Evolutionary conservation across 805 yeast genomes (phyloP), one percentile per base, ranked within the genome.

Genomic region (Blastobotrys muscicola): DNA sequence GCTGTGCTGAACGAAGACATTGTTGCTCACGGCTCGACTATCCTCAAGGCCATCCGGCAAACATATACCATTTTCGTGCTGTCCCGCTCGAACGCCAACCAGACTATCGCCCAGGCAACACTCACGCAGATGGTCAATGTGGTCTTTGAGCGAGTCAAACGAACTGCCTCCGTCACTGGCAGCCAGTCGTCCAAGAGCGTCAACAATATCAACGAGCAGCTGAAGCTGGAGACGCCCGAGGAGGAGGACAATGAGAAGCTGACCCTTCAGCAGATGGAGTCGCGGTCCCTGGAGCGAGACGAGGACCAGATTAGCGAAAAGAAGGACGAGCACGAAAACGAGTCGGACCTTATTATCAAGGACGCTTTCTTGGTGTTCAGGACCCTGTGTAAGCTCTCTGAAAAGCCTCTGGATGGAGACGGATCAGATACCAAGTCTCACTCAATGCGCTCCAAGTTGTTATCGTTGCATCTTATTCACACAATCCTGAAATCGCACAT

Each of bases 311-410:
- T 20, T 6, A 50, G 33, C 47, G 51, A 37, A 59, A 50, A 15
- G 44, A 50, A 20, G 12, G 36, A 33, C 9, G 36, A 33, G 38
- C 74, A 71, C 41, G 85, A 78, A 46, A 78, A 76, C 50, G 94
- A 85, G 46, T 11, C 12, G 4, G 44, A 41, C 11, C 61, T 80
- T 30, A 76, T 72, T 1, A 79, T 85, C 13, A 89, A 86, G 55
- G 99, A 92, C 61, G 97, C 97, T 0, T 90, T 89, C 57, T 69
- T 92, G 46, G 75, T 92, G 2, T 87, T 92, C 64, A 76, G 99
- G 59, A 90, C 97, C 1, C 83, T 92, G 92, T 85, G 96, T 61
- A 87, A 86, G 58, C 73, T 92, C 12, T 84, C 97, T 2, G 83
- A 85, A 39, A 92, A 92, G 62, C 73, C 80, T 23, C 66, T 90